Conservation (phyloP, 345 rosid species). For the Pseudoturritis turrita region DNA sequence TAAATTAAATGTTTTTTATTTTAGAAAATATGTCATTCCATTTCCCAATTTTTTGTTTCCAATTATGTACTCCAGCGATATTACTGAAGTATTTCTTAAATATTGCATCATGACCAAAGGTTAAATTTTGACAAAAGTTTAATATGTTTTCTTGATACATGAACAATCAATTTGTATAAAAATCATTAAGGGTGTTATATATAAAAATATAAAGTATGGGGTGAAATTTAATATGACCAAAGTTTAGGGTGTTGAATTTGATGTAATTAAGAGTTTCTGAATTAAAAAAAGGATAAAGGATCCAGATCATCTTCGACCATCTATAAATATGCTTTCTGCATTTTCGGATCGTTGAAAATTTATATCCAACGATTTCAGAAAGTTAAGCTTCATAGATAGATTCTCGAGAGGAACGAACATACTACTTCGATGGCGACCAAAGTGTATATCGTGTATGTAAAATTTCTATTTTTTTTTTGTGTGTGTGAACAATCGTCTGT, state of each 20-base stretch:
- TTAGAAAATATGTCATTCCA: no score
- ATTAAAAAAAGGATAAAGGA: not conserved
- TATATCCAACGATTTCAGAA: not conserved
- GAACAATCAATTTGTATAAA: not conserved
- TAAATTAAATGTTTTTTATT: no score
- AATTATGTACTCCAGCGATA: no score
- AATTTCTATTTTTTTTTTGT: not conserved
- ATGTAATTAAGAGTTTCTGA: not conserved
- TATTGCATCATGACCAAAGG: not conserved
- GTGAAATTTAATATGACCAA: conserved; percentile 11
- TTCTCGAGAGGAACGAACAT: not conserved
- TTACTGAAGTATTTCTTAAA: not conserved
- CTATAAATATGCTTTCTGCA: conserved; percentile 44
- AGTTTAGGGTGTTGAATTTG: not conserved
- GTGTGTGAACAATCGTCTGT: not conserved
- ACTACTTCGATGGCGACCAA: conserved; percentile 51
- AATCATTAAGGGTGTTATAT: not conserved
- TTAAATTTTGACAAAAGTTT: no score
- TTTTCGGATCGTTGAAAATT: conserved; percentile 26
- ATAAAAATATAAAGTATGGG: not conserved
- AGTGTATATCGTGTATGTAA: conserved; percentile 72
- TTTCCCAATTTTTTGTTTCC: no score
- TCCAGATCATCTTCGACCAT: not conserved
- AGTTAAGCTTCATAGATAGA: not conserved
- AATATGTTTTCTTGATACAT: no score